phyloP scores from a whole-genome alignment of 805 yeast species.

The Suhomyces emberorum region DNA sequence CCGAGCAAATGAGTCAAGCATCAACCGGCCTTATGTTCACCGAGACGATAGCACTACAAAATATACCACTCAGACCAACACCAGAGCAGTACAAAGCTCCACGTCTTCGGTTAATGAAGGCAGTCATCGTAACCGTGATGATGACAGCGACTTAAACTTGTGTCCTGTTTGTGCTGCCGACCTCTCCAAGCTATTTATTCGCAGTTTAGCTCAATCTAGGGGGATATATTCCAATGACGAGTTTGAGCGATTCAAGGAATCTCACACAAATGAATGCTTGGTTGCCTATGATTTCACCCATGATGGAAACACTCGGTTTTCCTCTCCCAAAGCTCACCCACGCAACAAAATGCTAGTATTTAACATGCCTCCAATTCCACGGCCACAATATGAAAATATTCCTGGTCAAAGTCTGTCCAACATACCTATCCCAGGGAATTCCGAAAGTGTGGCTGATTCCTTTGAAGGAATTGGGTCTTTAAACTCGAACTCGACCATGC shows the following conservation, averaged over 20 bases:
- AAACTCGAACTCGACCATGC: constrained; percentile 18
- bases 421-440: constrained; percentile 13
- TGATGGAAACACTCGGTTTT: constrained; percentile 48
- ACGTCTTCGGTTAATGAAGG: constrained; percentile 15
- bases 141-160: constrained; percentile 29
- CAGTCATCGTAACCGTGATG: constrained; percentile 13
- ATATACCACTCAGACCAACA: constrained; percentile 15
- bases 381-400: constrained; percentile 34
- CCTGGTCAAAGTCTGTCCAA: constrained; percentile 15
- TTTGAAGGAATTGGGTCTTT: constrained; percentile 18
- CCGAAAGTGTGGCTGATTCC: neutral
- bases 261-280: constrained; percentile 72
- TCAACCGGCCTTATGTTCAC: constrained; percentile 4
- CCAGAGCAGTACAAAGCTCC: constrained; percentile 19
- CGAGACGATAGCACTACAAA: constrained; percentile 18
- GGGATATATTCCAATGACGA: constrained; percentile 16
- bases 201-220: constrained; percentile 11
- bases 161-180: constrained; percentile 42
- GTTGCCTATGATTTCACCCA: constrained; percentile 61
- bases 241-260: constrained; percentile 46
- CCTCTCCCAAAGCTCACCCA: constrained; percentile 29
- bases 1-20: neutral
- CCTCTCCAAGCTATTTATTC: constrained; percentile 21
- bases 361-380: constrained; percentile 48
- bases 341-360: constrained; percentile 86